These are phyloP conservation scores for Medicago lupulina DNA, from an alignment of 306 rosid species.

Conservation along the genomic window DNA sequence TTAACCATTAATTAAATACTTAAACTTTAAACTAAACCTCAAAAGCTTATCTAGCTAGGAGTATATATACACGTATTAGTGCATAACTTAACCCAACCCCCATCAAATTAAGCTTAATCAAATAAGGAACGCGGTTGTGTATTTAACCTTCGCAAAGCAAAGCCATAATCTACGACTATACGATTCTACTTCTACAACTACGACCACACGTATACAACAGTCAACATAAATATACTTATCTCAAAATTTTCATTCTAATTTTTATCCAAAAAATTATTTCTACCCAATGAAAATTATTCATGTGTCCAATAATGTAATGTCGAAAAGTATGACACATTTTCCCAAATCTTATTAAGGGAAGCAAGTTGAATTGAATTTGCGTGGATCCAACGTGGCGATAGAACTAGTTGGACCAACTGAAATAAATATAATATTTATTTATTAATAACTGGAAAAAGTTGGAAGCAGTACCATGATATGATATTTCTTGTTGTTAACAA, in stretches of 20 bases:
- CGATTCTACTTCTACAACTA: neutral
- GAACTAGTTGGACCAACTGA: neutral
- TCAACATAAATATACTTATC: conserved; percentile 3
- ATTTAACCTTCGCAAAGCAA: conserved; percentile 1
- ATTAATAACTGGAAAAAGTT: conserved; percentile 8
- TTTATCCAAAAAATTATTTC: neutral
- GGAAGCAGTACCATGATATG: neutral
- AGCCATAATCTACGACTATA: conserved; percentile 5
- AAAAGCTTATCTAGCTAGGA: neutral
- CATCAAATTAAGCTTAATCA: neutral
- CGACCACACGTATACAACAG: neutral
- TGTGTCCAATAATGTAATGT: conserved; percentile 26
- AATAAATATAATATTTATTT: conserved; percentile 4
- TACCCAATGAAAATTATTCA: conserved; percentile 14
- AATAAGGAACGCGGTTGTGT: conserved; percentile 41
- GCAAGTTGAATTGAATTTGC: conserved; percentile 27
- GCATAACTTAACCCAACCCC: conserved; percentile 10
- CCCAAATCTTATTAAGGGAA: neutral
- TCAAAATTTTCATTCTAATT: neutral
- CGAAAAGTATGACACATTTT: neutral
- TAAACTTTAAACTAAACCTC: neutral
- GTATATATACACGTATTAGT: neutral
- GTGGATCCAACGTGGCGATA: conserved; percentile 67
- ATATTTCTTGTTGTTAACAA: neutral
- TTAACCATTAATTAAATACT: conserved; percentile 7